A percentile compares a stretch with the other conserved stretches of the same genome.
Conservation (phyloP, 371 early-diverging fungal genomes). For the Encephalitozoon cuniculi region DNA sequence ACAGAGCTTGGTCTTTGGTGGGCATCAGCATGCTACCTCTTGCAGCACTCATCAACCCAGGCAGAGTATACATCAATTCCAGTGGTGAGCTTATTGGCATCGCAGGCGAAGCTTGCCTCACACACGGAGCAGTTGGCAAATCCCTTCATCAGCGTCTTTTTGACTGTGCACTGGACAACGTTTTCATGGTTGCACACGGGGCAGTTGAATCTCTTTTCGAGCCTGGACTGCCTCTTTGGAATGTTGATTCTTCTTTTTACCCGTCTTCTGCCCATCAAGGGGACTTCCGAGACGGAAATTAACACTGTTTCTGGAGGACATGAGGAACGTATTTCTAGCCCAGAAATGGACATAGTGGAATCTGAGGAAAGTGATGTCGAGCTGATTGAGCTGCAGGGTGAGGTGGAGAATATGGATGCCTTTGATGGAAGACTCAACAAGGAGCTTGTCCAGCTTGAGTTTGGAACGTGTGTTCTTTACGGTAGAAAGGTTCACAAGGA, state of each 20-base stretch:
- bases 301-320: neutral
- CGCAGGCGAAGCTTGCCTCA: constrained; percentile 44
- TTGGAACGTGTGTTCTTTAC: constrained; percentile 20
- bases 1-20: neutral
- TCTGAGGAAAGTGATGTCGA: neutral
- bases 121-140: constrained; percentile 48
- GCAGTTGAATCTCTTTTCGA: constrained; percentile 54
- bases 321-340: neutral
- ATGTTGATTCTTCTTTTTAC: constrained; percentile 30
- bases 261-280: constrained; percentile 42
- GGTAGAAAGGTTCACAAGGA: constrained; percentile 20
- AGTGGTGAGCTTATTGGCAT: constrained; percentile 33
- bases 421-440: constrained; percentile 33
- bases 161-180: constrained; percentile 50
- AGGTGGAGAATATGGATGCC: constrained; percentile 28
- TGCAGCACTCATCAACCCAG: constrained; percentile 46
- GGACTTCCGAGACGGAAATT: neutral
- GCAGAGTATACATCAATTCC: constrained; percentile 53
- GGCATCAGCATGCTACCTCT: neutral
- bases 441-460: constrained; percentile 7
- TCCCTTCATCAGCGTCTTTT: constrained; percentile 31
- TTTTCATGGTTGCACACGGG: constrained; percentile 52
- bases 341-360: neutral
- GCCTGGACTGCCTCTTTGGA: neutral
- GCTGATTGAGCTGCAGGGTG: constrained; percentile 34